Conservation (phyloP, 192 early-diverging fungal species). For the Coemansia biformis region DNA sequence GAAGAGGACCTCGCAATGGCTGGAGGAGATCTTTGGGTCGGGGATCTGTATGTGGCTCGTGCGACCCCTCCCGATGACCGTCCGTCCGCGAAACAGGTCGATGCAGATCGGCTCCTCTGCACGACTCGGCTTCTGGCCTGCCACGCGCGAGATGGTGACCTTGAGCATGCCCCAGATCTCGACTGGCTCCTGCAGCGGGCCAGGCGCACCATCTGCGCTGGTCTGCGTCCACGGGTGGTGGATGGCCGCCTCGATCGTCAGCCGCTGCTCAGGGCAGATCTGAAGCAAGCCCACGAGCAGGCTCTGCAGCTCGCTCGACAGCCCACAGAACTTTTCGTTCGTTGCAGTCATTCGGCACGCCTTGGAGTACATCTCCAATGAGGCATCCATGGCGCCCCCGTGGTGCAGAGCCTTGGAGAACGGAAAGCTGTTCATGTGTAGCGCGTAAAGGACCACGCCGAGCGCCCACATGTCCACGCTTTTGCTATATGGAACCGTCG, state of each 20-base stretch:
- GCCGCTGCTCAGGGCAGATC: slow-evolving; percentile 16
- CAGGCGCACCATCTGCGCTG: slow-evolving; percentile 19
- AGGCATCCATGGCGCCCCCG: slow-evolving; percentile 8
- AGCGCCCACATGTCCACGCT: slow-evolving; percentile 51
- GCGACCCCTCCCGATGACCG: slow-evolving; percentile 29
- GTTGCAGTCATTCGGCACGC: slow-evolving; percentile 16
- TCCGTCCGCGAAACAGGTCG: slow-evolving; percentile 25
- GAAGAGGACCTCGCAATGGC: slow-evolving; percentile 32
- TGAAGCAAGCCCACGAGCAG: slow-evolving; percentile 33
- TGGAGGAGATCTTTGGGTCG: slow-evolving; percentile 26
- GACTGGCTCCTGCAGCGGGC: slow-evolving; percentile 12
- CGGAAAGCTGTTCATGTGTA: slow-evolving; percentile 43
- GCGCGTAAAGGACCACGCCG: slow-evolving; percentile 43
- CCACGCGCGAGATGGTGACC: not conserved
- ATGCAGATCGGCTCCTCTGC: slow-evolving; percentile 1
- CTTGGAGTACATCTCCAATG: slow-evolving; percentile 22
- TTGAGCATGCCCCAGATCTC: slow-evolving; percentile 35
- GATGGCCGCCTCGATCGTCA: slow-evolving; percentile 25
- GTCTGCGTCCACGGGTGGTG: slow-evolving; percentile 45
- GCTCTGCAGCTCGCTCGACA: slow-evolving; percentile 22
- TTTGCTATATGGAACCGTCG: slow-evolving; percentile 34
- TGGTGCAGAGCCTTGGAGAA: slow-evolving; percentile 24
- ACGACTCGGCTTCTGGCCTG: not conserved
- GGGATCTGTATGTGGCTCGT: slow-evolving; percentile 35
- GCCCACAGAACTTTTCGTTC: slow-evolving; percentile 13